These are phyloP conservation scores for Pisolithus marmoratus DNA, from an alignment of 768 basidiomycete species.

Conservation along the genomic window DNA sequence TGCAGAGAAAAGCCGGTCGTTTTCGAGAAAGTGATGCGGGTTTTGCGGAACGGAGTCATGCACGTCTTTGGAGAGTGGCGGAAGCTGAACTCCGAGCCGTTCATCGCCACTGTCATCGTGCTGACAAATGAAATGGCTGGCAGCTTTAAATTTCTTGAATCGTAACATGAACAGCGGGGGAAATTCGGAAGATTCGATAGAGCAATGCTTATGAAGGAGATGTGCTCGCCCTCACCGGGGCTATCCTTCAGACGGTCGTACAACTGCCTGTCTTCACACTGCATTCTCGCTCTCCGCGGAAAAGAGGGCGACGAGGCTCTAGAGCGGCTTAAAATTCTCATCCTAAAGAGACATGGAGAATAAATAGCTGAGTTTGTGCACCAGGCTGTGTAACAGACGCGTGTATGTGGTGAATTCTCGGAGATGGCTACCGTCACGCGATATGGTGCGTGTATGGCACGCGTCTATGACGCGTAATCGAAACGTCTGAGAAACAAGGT, in stretches of 20 bases:
- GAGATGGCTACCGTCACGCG: too few relatives aligned
- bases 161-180: constrained; percentile 33
- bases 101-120: background rate
- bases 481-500: too few relatives aligned
- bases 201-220: constrained; percentile 73
- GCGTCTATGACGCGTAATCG: too few relatives aligned
- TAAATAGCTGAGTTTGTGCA: background rate
- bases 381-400: too few relatives aligned
- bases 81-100: constrained; percentile 2
- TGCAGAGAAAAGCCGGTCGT: constrained; percentile 68
- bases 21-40: constrained; percentile 71
- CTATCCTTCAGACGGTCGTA: constrained; percentile 64
- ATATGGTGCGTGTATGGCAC: too few relatives aligned
- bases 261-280: constrained; percentile 72
- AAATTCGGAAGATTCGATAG: constrained; percentile 71
- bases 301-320: constrained; percentile 71
- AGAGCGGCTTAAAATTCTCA: constrained; percentile 45
- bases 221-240: constrained; percentile 86
- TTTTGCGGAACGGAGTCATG: constrained; percentile 63
- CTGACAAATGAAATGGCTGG: background rate
- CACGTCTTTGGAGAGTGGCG: constrained; percentile 63
- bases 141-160: constrained; percentile 66
- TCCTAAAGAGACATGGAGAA: constrained; percentile 19
- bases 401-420: too few relatives aligned
- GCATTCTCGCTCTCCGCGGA: constrained; percentile 70